Base-by-base conservation (phyloP, 2,329 filamentous ascomycete genomes). In the Neopestalotiopsis sp. region DNA sequence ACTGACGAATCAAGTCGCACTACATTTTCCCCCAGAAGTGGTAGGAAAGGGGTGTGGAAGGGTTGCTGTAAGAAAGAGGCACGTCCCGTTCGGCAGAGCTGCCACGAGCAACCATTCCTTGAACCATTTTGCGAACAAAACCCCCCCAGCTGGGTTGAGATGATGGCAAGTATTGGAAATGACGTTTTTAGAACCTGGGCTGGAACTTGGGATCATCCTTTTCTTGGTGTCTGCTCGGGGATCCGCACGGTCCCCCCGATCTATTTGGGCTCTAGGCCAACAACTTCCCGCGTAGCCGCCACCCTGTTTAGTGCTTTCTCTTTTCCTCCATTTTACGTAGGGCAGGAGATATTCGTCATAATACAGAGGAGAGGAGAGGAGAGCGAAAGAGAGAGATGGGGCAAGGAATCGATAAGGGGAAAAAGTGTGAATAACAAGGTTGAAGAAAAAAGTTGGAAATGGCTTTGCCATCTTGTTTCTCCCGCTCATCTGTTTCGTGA, bases 1-100 rank as follows among this genome's bases (percentile, higher is more conserved):
- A 13, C 30, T 61, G 65, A 67, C 34, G 59, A 56, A 30, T 67
- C 65, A 67, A 56, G 57, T 67, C 40, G 56, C 57, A 67, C 65
- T 5, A 20, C 65, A 61, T 17, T 17, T 9, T 9, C 42, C 42
- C 12, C 17, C 13, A 40, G 45, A 53, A 53, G n/a, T 14, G 20
- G n/a, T 9, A 53, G 20, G 45, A 53, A 53, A 53, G 20, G 20
- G 6, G 45, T 6, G 45, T 14, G 14, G 45, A 17, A 20, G 17
- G 20, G 14, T 13, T 49, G 42, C 14, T 13, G 42, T 13, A 13
- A n/a, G n/a, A n/a, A n/a, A 24, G 45, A 53, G 17, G 45, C 45
- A 53, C 45, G 45, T 53, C 57, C 32, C 57, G 28, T 24, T 61
- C 14, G 7, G 53, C 24, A 57, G 53, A 28, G 9, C 17, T 61